Percentiles rank a stretch among this genome's conserved stretches.
Conservation (phyloP, 2,329 filamentous ascomycete species). For the Arthrocladium fulminans region DNA sequence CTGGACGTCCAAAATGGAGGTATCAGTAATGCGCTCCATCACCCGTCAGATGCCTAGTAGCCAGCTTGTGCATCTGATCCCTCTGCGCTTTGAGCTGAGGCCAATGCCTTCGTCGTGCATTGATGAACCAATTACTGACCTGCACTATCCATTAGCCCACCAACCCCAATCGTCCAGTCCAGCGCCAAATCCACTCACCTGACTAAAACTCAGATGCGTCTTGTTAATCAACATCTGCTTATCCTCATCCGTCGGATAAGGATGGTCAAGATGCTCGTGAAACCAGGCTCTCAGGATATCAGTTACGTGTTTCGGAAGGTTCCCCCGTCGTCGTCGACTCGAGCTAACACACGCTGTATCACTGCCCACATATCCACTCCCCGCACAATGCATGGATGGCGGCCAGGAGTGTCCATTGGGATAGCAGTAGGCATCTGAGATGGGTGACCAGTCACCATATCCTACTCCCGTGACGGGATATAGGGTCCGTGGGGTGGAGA, state of each 20-base stretch:
- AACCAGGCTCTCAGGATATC: slow-evolving; percentile 77
- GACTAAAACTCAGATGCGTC: slow-evolving; percentile 69
- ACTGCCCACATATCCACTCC: slow-evolving; percentile 15
- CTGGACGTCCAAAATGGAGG: background rate
- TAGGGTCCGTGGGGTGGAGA: background rate
- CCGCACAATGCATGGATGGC: background rate
- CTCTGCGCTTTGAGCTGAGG: slow-evolving; percentile 21
- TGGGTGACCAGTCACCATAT: background rate
- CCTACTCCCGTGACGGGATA: no score
- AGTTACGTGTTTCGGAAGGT: slow-evolving; percentile 83
- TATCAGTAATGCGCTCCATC: background rate
- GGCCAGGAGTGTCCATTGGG: slow-evolving; percentile 6
- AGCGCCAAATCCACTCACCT: slow-evolving; percentile 28
- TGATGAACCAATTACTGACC: slow-evolving; percentile 49
- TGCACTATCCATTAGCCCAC: slow-evolving; percentile 21
- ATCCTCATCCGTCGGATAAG: slow-evolving; percentile 81
- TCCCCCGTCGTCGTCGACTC: slow-evolving; percentile 59
- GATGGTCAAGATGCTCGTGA: slow-evolving; percentile 63
- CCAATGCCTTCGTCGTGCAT: slow-evolving; percentile 40
- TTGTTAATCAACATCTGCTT: slow-evolving; percentile 70
- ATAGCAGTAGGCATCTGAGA: slow-evolving; percentile 5
- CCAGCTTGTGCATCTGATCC: background rate
- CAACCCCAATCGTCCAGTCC: background rate
- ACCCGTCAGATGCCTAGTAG: background rate
- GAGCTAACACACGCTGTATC: slow-evolving; percentile 32